Conservation (phyloP, 805 yeast species). For the Monosporozyma aerobia region DNA sequence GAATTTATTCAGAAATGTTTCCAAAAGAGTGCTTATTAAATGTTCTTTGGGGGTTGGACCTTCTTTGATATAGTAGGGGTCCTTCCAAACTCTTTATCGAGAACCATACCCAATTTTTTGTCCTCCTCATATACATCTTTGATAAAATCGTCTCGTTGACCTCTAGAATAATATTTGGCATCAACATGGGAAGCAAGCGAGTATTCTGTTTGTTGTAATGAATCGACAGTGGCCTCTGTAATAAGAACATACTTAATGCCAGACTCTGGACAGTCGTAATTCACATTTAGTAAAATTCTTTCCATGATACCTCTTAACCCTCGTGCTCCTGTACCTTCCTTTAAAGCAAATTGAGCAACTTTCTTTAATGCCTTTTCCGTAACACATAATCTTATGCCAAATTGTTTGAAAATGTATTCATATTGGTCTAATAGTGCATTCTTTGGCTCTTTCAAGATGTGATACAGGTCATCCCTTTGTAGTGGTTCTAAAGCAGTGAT, state of each 20-base stretch:
- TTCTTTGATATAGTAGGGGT: conserved; percentile 5
- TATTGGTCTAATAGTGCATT: conserved; percentile 48
- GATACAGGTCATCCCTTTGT: conserved; percentile 36
- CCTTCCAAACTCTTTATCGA: conserved; percentile 27
- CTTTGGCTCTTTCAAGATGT: conserved; percentile 46
- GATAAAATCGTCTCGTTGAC: conserved; percentile 35
- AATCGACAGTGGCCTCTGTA: conserved; percentile 36
- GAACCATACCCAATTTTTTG: conserved; percentile 24
- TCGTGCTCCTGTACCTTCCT: conserved; percentile 53
- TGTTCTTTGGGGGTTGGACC: background rate
- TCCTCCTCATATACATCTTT: conserved; percentile 38
- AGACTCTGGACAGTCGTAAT: conserved; percentile 53
- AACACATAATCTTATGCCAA: conserved; percentile 42
- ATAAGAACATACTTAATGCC: conserved; percentile 43
- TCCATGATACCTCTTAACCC: conserved; percentile 50
- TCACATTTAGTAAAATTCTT: conserved; percentile 39
- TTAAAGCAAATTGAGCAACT: conserved; percentile 40
- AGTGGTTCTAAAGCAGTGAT: conserved; percentile 42
- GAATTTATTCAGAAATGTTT: background rate
- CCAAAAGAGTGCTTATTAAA: background rate
- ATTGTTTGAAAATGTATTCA: conserved; percentile 42
- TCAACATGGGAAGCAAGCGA: conserved; percentile 25
- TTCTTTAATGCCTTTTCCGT: conserved; percentile 40
- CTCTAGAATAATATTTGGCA: conserved; percentile 39
- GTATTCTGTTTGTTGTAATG: conserved; percentile 29